Percentiles rank a stretch among this genome's conserved stretches.
phyloP scores from a whole-genome alignment of 768 basidiomycete species.

The Suillus subalutaceus region DNA sequence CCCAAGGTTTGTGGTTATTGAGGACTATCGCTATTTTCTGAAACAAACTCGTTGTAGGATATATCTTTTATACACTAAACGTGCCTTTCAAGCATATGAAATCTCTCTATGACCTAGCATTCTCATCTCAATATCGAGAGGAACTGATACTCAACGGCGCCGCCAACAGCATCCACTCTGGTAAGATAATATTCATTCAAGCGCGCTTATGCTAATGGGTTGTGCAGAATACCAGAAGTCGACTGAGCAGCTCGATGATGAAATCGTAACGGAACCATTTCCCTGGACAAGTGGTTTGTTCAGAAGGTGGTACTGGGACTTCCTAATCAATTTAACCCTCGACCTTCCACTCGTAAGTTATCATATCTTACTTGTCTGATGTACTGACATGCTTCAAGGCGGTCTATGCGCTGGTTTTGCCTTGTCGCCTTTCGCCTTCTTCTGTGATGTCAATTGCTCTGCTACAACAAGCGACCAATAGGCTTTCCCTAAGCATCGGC shows the following conservation, averaged over 20 bases:
- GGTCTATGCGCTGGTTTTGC: constrained; percentile 25
- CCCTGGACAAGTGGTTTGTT: constrained; percentile 19
- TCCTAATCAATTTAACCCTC: constrained; percentile 30
- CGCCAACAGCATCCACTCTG: constrained; percentile 30
- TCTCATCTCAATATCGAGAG: constrained; percentile 36
- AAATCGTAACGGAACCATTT: constrained; percentile 31
- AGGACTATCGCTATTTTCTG: neutral
- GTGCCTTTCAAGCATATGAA: constrained; percentile 40
- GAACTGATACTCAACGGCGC: constrained; percentile 43
- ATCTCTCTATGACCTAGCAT: constrained; percentile 42
- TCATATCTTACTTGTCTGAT: neutral
- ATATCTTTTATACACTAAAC: constrained; percentile 43
- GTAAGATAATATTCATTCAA: constrained; percentile 19
- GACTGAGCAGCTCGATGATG: constrained; percentile 34
- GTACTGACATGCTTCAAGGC: constrained; percentile 21
- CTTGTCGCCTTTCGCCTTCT: constrained; percentile 29
- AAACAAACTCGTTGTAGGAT: constrained; percentile 31
- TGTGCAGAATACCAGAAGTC: constrained; percentile 39
- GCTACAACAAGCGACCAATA: constrained; percentile 34
- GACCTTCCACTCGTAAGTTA: constrained; percentile 40
- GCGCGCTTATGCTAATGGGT: neutral
- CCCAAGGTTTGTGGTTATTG: constrained; percentile 32
- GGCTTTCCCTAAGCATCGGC: constrained; percentile 21
- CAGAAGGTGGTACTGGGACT: constrained; percentile 42
- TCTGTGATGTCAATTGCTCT: constrained; percentile 37